Conservation (phyloP, 768 basidiomycete genomes). For the Tricholomella constricta region DNA sequence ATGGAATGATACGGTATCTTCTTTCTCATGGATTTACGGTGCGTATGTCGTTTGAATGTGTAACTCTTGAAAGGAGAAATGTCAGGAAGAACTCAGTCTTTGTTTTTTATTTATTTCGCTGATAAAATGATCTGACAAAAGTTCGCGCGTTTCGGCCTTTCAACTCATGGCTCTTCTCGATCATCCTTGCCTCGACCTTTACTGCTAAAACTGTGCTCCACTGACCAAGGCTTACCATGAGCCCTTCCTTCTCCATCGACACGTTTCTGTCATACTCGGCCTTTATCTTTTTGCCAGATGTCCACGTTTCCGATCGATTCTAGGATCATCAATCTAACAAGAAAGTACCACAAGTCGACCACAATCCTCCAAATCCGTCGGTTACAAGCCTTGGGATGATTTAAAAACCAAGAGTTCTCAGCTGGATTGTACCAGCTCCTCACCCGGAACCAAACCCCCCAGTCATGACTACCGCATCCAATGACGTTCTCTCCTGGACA, state of each 20-base stretch:
- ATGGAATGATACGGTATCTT: slow-evolving; percentile 17
- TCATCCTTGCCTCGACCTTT: slow-evolving; percentile 60
- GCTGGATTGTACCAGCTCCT: slow-evolving; percentile 25
- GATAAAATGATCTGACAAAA: slow-evolving; percentile 37
- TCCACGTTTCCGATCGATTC: slow-evolving; percentile 79
- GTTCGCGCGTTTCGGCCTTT: slow-evolving; percentile 47
- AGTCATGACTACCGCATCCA: slow-evolving; percentile 52
- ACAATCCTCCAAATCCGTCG: slow-evolving; percentile 48
- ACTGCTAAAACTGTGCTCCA: slow-evolving; percentile 72
- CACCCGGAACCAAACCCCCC: slow-evolving; percentile 25
- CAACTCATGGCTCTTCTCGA: slow-evolving; percentile 68
- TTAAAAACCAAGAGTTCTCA: slow-evolving; percentile 29
- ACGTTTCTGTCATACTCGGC: slow-evolving; percentile 73
- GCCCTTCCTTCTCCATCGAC: slow-evolving; percentile 67
- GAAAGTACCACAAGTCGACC: slow-evolving; percentile 31
- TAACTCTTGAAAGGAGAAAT: slow-evolving; percentile 15
- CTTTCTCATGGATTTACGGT: slow-evolving; percentile 14
- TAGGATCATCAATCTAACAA: slow-evolving; percentile 54
- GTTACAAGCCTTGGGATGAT: slow-evolving; percentile 58
- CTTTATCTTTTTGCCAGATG: slow-evolving; percentile 68
- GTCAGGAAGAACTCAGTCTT: slow-evolving; percentile 23
- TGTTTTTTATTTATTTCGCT: slow-evolving; percentile 21
- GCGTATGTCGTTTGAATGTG: slow-evolving; percentile 5
- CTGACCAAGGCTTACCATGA: slow-evolving; percentile 60
- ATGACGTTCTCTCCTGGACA: slow-evolving; percentile 84